Evolutionary conservation across 2,329 filamentous ascomycete species (phyloP).

Genomic region (Aspergillus udagawae): DNA sequence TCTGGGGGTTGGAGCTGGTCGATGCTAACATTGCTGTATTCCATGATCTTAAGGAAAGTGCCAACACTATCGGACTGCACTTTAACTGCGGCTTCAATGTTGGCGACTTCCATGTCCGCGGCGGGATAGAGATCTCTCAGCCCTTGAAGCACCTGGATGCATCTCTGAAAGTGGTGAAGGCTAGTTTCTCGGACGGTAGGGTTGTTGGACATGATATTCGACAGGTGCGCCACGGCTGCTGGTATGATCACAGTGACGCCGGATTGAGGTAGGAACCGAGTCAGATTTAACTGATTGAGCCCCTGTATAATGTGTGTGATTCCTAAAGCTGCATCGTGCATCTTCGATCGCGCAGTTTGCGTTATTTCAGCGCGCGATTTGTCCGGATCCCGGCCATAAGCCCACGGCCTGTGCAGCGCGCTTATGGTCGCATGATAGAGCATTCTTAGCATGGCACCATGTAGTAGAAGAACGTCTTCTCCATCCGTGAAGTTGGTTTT

Average conservation of each 20-base stretch:
- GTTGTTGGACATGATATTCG: slow-evolving; percentile 77
- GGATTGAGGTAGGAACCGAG: slow-evolving; percentile 74
- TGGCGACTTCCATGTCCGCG: slow-evolving; percentile 64
- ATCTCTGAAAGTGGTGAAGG: slow-evolving; percentile 73
- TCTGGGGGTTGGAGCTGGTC: slow-evolving; percentile 3
- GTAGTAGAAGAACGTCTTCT: slow-evolving; percentile 54
- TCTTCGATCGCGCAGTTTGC: slow-evolving; percentile 71
- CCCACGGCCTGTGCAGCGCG: slow-evolving; percentile 79
- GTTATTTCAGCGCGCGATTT: slow-evolving; percentile 51
- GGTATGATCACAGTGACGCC: slow-evolving; percentile 82
- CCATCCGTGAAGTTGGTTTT: slow-evolving; percentile 54
- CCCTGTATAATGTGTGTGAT: slow-evolving; percentile 76
- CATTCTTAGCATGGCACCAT: slow-evolving; percentile 82
- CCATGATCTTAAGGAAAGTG: slow-evolving; percentile 31
- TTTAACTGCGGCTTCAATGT: slow-evolving; percentile 33
- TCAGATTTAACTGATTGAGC: slow-evolving; percentile 65
- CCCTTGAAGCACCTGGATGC: slow-evolving; percentile 79
- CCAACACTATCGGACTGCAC: slow-evolving; percentile 25
- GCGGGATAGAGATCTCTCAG: slow-evolving; percentile 81
- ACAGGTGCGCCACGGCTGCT: slow-evolving; percentile 81
- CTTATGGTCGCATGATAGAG: slow-evolving; percentile 87
- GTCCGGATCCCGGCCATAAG: slow-evolving; percentile 58
- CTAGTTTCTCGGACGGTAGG: slow-evolving; percentile 65
- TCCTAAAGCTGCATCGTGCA: slow-evolving; percentile 74
- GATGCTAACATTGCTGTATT: slow-evolving; percentile 18